Conservation (phyloP, 176 grass and related monocot species). For the Zoysia japonica region DNA sequence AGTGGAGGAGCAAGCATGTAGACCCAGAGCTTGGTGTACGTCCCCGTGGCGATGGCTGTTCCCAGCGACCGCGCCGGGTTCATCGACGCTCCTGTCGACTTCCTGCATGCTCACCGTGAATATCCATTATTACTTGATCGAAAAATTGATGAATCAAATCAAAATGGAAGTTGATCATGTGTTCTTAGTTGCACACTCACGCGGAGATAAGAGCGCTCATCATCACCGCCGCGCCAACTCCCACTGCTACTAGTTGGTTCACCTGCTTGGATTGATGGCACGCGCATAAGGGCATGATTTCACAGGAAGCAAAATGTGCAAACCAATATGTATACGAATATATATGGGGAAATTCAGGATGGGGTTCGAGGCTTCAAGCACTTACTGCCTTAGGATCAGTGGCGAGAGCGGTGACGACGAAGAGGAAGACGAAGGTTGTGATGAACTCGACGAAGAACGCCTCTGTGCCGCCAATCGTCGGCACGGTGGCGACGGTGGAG, state of each 20-base stretch:
- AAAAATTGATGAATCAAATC: neutral
- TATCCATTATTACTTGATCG: neutral
- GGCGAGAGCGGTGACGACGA: conserved; percentile 55
- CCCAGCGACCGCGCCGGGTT: conserved; percentile 63
- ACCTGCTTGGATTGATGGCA: conserved; percentile 24
- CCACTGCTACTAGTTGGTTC: conserved; percentile 45
- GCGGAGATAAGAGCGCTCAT: conserved; percentile 43
- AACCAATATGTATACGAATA: neutral
- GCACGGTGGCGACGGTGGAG: conserved; percentile 42
- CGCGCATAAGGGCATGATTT: neutral
- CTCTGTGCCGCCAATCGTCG: conserved; percentile 20
- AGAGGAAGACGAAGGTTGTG: conserved; percentile 60
- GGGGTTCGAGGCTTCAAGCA: neutral
- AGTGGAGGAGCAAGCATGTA: conserved; percentile 61
- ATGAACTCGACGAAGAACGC: conserved; percentile 65
- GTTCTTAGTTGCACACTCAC: conserved; percentile 28
- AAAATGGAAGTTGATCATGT: neutral
- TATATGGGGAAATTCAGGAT: neutral
- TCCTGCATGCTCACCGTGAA: conserved; percentile 20
- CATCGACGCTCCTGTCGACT: conserved; percentile 59
- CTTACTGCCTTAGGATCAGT: conserved; percentile 54
- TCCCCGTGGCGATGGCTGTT: conserved; percentile 50
- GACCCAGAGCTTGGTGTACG: conserved; percentile 58
- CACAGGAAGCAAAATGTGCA: no score
- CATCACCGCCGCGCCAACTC: conserved; percentile 32